These are phyloP conservation scores for Hamamelis virginiana DNA, from an alignment of 164 flowering plant genomes.

Conservation along the genomic window DNA sequence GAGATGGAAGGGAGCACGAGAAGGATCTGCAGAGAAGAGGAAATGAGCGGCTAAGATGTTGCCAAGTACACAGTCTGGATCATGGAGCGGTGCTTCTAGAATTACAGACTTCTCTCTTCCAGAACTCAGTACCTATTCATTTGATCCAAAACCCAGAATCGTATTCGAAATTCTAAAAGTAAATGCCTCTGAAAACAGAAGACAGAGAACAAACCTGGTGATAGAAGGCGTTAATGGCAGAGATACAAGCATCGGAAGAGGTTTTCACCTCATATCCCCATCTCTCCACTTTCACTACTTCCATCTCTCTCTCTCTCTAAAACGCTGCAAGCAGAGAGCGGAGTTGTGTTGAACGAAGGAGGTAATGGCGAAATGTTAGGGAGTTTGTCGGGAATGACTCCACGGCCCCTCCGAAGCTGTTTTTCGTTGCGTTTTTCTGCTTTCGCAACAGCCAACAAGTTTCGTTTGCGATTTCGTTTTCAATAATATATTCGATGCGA, in stretches of 20 bases:
- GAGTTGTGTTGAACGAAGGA: too few species aligned
- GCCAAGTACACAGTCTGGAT: conserved; percentile 69
- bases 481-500: too few species aligned
- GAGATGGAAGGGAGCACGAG: conserved; percentile 35
- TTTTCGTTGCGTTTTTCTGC: too few species aligned
- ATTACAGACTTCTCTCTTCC: conserved; percentile 74
- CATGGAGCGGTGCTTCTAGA: conserved; percentile 57
- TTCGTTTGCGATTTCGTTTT: too few species aligned
- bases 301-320: conserved; percentile 18
- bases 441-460: too few species aligned
- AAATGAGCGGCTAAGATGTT: conserved; percentile 71
- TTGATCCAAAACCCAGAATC: conserved; percentile 8
- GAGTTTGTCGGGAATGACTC: too few species aligned
- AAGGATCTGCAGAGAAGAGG: conserved; percentile 39
- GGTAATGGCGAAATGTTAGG: too few species aligned
- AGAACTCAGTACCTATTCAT: conserved; percentile 69
- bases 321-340: background rate
- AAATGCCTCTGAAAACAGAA: too few species aligned
- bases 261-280: conserved; percentile 81
- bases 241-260: conserved; percentile 65
- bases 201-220: conserved; percentile 45
- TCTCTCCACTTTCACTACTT: conserved; percentile 39
- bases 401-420: too few species aligned
- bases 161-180: background rate
- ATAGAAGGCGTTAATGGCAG: conserved; percentile 73